Percentiles rank a stretch among this genome's conserved stretches.
Evolutionary conservation across 495 filamentous ascomycete genomes (phyloP).

Genomic region (Aspergillus conjunctus): DNA sequence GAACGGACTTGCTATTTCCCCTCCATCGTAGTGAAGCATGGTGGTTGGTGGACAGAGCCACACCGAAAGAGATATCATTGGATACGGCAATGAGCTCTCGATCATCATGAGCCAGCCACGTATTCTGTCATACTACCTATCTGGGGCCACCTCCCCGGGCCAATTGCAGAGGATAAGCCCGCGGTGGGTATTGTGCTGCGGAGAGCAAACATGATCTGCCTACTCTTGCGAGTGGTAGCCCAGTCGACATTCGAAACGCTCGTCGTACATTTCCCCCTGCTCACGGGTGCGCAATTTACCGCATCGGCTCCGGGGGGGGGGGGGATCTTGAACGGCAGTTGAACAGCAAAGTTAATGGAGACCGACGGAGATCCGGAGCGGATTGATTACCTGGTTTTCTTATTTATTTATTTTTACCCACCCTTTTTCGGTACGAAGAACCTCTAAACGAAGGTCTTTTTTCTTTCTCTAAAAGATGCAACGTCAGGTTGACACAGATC

Average conservation of each 20-base stretch:
- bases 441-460: neutral
- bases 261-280: constrained; percentile 1
- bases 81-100: constrained; percentile 11
- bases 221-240: constrained; percentile 5
- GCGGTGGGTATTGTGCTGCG: constrained; percentile 12
- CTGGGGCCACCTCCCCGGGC: neutral
- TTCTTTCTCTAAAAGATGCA: neutral
- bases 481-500: neutral
- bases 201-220: neutral
- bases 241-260: constrained; percentile 17
- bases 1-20: constrained; percentile 53
- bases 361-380: neutral
- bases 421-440: neutral
- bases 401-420: neutral
- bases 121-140: constrained; percentile 18
- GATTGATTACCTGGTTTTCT: neutral
- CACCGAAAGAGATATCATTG: constrained; percentile 15
- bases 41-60: constrained; percentile 24
- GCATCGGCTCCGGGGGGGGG: neutral
- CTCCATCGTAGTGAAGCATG: constrained; percentile 32
- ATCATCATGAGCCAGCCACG: constrained; percentile 18
- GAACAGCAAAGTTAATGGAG: constrained; percentile 12
- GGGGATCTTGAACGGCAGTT: neutral
- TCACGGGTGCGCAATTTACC: constrained; percentile 1
- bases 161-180: constrained; percentile 14